Percentiles rank a stretch among this genome's conserved stretches.
Evolutionary conservation across 2,329 filamentous ascomycete species (phyloP).

Genomic region (Colletotrichum tamarilloi): DNA sequence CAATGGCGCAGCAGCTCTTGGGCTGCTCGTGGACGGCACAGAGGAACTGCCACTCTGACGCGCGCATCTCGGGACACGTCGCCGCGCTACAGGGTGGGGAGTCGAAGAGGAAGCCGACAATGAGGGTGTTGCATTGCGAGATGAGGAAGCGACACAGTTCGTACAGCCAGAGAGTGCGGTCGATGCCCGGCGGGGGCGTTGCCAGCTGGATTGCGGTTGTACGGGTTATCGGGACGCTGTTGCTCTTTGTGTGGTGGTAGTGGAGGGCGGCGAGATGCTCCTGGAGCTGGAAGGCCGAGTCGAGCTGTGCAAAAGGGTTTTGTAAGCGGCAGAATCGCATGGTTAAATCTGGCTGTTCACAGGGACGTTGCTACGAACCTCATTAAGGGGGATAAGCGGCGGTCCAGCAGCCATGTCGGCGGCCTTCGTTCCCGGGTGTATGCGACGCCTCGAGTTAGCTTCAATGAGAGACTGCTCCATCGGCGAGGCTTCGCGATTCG

Average conservation of each 20-base stretch:
- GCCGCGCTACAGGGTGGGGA: conserved; percentile 85
- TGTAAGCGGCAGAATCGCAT: conserved; percentile 14
- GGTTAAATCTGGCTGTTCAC: neutral
- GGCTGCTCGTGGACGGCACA: conserved; percentile 97
- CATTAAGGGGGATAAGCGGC: conserved; percentile 84
- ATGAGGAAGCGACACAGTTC: conserved; percentile 97
- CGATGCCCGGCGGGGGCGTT: conserved; percentile 82
- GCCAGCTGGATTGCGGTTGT: conserved; percentile 81
- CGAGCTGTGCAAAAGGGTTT: conserved; percentile 70
- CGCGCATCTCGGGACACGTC: conserved; percentile 98
- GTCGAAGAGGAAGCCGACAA: conserved; percentile 94
- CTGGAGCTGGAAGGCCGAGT: conserved; percentile 96
- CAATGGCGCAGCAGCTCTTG: conserved; percentile 97
- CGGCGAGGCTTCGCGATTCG: conserved; percentile 68
- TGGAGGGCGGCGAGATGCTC: conserved; percentile 96
- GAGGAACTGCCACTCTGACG: conserved; percentile 98
- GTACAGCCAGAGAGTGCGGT: conserved; percentile 94
- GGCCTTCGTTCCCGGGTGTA: conserved; percentile 92
- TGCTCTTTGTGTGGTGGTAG: conserved; percentile 78
- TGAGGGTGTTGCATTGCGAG: conserved; percentile 91
- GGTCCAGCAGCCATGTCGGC: conserved; percentile 93
- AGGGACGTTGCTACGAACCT: conserved; percentile 65
- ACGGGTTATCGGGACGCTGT: conserved; percentile 78
- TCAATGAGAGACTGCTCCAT: conserved; percentile 75
- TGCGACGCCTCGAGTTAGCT: conserved; percentile 81